Conservation (phyloP, 2,329 filamentous ascomycete genomes). For the Teratosphaeria destructans region DNA sequence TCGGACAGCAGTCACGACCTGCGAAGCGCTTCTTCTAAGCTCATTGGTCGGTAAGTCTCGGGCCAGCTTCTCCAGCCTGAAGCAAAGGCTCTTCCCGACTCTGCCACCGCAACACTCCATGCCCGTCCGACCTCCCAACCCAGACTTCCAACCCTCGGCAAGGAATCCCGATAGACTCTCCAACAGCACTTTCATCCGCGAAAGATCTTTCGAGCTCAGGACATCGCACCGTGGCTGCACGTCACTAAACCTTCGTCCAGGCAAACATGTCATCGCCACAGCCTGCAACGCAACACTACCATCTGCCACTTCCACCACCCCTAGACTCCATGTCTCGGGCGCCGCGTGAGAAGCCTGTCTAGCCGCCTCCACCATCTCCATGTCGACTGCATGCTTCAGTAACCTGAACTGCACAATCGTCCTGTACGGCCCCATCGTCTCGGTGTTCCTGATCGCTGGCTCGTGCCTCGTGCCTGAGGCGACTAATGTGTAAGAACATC, state of each 20-base stretch:
- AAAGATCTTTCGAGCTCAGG: not conserved
- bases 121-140: not conserved
- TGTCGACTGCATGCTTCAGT: not conserved
- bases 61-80: constrained; percentile 2
- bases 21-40: not conserved
- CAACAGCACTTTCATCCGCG: not conserved
- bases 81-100: constrained; percentile 1
- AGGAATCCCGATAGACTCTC: not conserved
- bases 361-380: not conserved
- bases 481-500: constrained; percentile 2
- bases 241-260: constrained; percentile 2
- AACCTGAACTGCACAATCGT: constrained; percentile 6
- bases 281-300: not conserved
- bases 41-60: constrained; percentile 1
- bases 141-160: not conserved
- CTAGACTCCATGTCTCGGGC: constrained; percentile 1
- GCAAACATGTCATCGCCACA: not conserved
- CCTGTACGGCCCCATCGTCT: not conserved
- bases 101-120: constrained; percentile 1
- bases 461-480: not conserved
- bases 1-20: constrained; percentile 1
- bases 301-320: not conserved
- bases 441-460: not conserved
- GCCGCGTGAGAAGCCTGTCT: not conserved
- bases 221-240: not conserved